phyloP scores from a whole-genome alignment of 306 rosid species.

The Vigna nakashimae region DNA sequence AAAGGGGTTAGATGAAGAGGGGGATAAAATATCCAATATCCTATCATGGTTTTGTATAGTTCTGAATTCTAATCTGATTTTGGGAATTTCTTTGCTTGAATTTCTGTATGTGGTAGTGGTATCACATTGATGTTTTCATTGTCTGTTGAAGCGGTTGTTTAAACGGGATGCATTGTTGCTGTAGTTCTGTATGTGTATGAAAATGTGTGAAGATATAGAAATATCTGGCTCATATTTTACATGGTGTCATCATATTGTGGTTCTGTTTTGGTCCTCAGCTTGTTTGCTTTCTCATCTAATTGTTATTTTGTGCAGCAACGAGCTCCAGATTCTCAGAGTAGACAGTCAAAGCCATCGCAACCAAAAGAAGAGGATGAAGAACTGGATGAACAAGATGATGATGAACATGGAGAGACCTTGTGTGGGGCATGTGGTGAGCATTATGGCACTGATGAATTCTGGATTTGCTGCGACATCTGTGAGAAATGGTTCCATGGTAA shows the following conservation, averaged over 20 bases:
- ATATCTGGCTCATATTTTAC: background rate
- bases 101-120: slow-evolving; percentile 18
- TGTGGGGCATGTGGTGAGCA: slow-evolving; percentile 93
- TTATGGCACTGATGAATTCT: slow-evolving; percentile 85
- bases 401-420: slow-evolving; percentile 86
- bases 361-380: slow-evolving; percentile 74
- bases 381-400: slow-evolving; percentile 77
- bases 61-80: slow-evolving; percentile 10
- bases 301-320: slow-evolving; percentile 55
- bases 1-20: slow-evolving; percentile 18
- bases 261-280: slow-evolving; percentile 20
- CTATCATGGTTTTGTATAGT: background rate
- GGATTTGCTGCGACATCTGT: slow-evolving; percentile 95
- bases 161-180: background rate
- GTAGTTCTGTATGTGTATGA: background rate
- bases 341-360: slow-evolving; percentile 51
- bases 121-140: slow-evolving; percentile 4
- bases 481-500: slow-evolving; percentile 97
- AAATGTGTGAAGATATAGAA: slow-evolving; percentile 27
- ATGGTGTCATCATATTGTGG: slow-evolving; percentile 29
- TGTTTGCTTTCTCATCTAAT: slow-evolving; percentile 33
- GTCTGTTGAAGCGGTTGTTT: background rate
- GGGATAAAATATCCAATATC: slow-evolving; percentile 9
- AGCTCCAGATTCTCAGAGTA: slow-evolving; percentile 62
- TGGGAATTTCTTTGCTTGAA: slow-evolving; percentile 14